phyloP scores from a whole-genome alignment of 75 land plant genomes.

The Sequoia sempervirens region DNA sequence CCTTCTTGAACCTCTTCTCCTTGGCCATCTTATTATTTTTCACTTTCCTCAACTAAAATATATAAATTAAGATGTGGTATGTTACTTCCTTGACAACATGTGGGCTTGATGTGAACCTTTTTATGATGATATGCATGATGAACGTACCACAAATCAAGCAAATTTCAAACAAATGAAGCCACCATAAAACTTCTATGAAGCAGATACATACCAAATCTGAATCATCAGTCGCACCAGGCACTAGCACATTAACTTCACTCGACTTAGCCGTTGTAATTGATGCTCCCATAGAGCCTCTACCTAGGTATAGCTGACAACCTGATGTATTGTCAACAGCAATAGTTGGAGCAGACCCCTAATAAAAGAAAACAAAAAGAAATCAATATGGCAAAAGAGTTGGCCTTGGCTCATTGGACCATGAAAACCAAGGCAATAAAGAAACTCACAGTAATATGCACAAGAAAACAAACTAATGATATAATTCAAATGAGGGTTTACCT shows the following conservation, averaged over 20 bases:
- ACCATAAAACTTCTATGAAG: not conserved
- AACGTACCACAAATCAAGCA: not conserved
- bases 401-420: not conserved
- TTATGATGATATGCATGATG: not conserved
- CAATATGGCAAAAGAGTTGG: not conserved
- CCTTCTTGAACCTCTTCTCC: not conserved
- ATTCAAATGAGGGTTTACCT: not conserved
- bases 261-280: conserved; percentile 97
- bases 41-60: not conserved
- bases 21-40: not conserved
- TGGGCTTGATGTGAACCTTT: not conserved
- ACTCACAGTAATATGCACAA: not conserved
- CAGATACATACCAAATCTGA: conserved; percentile 69
- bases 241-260: conserved; percentile 92
- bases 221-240: conserved; percentile 67
- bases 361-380: conserved; percentile 3
- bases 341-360: conserved; percentile 91
- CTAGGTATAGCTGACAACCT: conserved; percentile 91
- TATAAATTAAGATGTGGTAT: not conserved
- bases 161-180: conserved; percentile 3
- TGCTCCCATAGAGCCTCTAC: conserved; percentile 71
- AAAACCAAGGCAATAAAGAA: not conserved
- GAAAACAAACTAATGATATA: not conserved
- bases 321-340: conserved; percentile 87
- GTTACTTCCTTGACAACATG: not conserved